Conservation (phyloP, 352 stramenopile species). For the Phytophthora palmivora region DNA sequence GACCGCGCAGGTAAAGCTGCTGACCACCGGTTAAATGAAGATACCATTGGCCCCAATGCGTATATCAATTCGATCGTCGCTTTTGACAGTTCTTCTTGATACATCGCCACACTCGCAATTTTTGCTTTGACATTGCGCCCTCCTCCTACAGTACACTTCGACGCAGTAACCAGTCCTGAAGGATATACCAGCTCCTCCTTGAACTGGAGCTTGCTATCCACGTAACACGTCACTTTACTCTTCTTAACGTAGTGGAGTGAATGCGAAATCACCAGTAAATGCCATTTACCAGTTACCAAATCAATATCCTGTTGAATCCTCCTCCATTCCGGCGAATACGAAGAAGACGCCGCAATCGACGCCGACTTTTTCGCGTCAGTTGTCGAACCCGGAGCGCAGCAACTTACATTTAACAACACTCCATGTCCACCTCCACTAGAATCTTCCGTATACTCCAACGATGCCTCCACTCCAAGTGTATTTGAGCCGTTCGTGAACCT, state of each 20-base stretch:
- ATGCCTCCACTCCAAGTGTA: conserved; percentile 75
- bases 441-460: conserved; percentile 55
- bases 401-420: conserved; percentile 61
- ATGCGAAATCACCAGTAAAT: conserved; percentile 78
- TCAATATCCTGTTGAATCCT: conserved; percentile 59
- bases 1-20: conserved; percentile 34
- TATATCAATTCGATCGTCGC: conserved; percentile 68
- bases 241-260: conserved; percentile 89
- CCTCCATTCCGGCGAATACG: conserved; percentile 57
- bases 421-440: conserved; percentile 27
- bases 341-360: conserved; percentile 43
- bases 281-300: conserved; percentile 56
- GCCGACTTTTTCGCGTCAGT: conserved; percentile 37
- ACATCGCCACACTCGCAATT: conserved; percentile 81
- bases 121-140: conserved; percentile 44
- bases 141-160: conserved; percentile 76
- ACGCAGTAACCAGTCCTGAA: conserved; percentile 72
- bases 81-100: conserved; percentile 73
- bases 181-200: conserved; percentile 82
- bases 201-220: conserved; percentile 72
- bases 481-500: conserved; percentile 75
- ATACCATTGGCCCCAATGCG: conserved; percentile 61
- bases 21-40: conserved; percentile 65
- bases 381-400: conserved; percentile 44
- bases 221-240: conserved; percentile 79